Base-by-base conservation (phyloP, 164 flowering plant species). In the Pachysandra terminalis region DNA sequence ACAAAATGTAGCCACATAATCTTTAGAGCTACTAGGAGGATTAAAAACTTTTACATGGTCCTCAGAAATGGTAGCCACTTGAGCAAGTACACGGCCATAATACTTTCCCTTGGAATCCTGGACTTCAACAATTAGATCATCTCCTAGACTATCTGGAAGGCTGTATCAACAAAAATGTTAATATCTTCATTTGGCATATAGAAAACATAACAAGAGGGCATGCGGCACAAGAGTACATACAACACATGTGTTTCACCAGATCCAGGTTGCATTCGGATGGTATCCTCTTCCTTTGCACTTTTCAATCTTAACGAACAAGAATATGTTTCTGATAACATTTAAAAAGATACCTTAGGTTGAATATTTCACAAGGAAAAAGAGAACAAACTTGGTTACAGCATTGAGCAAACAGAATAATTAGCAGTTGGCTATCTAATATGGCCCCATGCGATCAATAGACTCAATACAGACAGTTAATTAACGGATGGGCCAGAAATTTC, bases 201-300 rank as follows among this genome's bases (percentile, higher is more conserved):
- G 16, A 52, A 63, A 24, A 22, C 48, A 24, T 2, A 55, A 60
- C 37, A 24, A 57, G 45, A 17, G 52, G 13, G 32, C 65, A 65
- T 23, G 23, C 17, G 41, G 58, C 19, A n/a, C n/a, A 48, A 17
- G 28, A 69, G 35, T 59, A 82, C 96, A 67, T 93, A 93, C 98
- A 93, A 93, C 32, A 93, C 84, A 79, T 90, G 98, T 23, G 87
- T 79, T 81, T 93, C 98, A 57, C 91, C 85, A 59, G 98, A 91
- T 68, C 98, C 98, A 68, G 93, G 90, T 75, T 87, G 97, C 98
- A 93, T 81, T 56, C 77, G 78, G 54, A 91, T 69, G 35, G 81
- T 81, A 73, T 91, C 96, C 48, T 83, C 94, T 76, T 87, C 97
- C 49, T 78, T 56, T 64, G 86, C 85, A 74, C 95, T 93, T 80